Evolutionary conservation across 2,329 filamentous ascomycete species (phyloP).

Genomic region (Metarhizium album): DNA sequence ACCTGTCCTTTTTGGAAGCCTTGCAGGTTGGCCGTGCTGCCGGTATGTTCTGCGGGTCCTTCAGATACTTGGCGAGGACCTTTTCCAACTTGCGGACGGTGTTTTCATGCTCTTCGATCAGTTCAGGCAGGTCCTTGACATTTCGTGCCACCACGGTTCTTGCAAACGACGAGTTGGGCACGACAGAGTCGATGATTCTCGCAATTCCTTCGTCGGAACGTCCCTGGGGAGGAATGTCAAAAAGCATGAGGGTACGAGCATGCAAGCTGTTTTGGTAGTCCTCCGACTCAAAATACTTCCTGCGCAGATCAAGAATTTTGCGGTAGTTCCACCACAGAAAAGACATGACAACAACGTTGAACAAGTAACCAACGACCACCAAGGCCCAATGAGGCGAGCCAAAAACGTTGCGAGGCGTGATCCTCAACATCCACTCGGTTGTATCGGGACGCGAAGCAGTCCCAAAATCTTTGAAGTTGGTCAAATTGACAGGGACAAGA

Average conservation of each 20-base stretch:
- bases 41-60: slow-evolving; percentile 72
- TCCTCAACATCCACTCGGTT: slow-evolving; percentile 40
- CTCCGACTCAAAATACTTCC: slow-evolving; percentile 70
- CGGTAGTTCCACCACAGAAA: slow-evolving; percentile 90
- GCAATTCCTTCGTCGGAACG: slow-evolving; percentile 80
- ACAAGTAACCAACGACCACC: slow-evolving; percentile 49
- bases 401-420: slow-evolving; percentile 49
- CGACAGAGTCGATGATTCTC: slow-evolving; percentile 69
- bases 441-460: slow-evolving; percentile 9
- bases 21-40: slow-evolving; percentile 65
- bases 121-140: slow-evolving; percentile 74
- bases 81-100: slow-evolving; percentile 74
- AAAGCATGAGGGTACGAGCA: slow-evolving; percentile 62
- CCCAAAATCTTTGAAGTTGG: slow-evolving; percentile 21
- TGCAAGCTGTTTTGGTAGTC: slow-evolving; percentile 87
- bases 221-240: slow-evolving; percentile 68
- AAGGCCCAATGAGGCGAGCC: slow-evolving; percentile 46
- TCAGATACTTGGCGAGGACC: slow-evolving; percentile 80
- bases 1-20: slow-evolving; percentile 69
- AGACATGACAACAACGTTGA: slow-evolving; percentile 63
- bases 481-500: slow-evolving; percentile 70
- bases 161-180: slow-evolving; percentile 67
- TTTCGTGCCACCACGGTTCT: slow-evolving; percentile 80
- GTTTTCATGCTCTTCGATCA: slow-evolving; percentile 76
- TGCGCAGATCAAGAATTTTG: slow-evolving; percentile 58